Base-by-base conservation (phyloP, 768 basidiomycete species). In the Podaxis mareebaensis region DNA sequence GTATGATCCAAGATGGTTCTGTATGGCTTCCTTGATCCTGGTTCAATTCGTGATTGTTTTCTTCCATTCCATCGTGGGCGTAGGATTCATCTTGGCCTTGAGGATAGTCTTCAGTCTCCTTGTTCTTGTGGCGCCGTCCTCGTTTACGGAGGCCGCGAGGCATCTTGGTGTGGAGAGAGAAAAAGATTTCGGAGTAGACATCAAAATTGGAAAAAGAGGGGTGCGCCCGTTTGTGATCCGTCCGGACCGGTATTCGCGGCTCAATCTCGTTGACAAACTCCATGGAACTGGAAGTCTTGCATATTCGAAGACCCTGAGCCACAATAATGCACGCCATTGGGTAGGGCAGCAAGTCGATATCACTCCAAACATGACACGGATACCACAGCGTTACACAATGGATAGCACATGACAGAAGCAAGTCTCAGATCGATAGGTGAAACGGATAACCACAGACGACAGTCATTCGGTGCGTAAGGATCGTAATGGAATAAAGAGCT, bases 101-200 rank as follows among this genome's bases (percentile, higher is more conserved):
- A 17, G 58, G 42, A 20, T 67, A 57, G 24, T 65, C 63, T 54
- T 75, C 71, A 22, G 76, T 73, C 60, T 73, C 67, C 4, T 71
- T 67, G 58, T 87, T 86, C 71, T 85, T 91, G 68, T 89, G 83
- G 72, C 88, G 90, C 75, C 89, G 91, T 40, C 91, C 91, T 74
- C 91, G 78, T 72, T 92, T 91, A 64, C 91, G 78, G 70, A 87
- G 81, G 72, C 91, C 91, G 65, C 86, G 81, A 46, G 91, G 91
- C 91, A 92, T 92, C 56, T 60, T 64, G 40, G 12, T 48, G 30
- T 6, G 12, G 44, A 30, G 13, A 24, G 17, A 49, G 24, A 26
- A 28, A 57, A 17, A 42, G 30, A 33, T 24, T 10, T 20, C 10
- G 30, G n/a, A 58, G 15, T 28, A 49, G 42, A n/a, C 58, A 38